Evolutionary conservation across 1,139 yeast genomes (phyloP).

Genomic region (Candida freyschussii): DNA sequence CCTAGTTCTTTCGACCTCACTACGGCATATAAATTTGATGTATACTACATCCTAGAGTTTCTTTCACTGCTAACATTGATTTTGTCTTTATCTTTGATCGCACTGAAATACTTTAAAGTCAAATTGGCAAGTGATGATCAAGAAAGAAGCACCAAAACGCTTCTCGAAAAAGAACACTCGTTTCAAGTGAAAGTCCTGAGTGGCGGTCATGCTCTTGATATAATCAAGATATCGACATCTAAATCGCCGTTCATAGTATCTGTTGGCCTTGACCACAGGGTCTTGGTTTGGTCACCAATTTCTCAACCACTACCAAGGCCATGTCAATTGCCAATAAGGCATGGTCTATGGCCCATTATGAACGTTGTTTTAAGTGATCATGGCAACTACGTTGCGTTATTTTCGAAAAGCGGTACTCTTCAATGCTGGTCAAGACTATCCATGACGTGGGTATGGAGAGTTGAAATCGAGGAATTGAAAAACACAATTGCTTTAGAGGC

Average conservation of each 20-base stretch:
- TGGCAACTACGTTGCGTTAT: constrained; percentile 55
- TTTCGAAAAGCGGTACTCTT: constrained; percentile 46
- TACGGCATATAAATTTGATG: constrained; percentile 34
- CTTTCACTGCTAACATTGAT: constrained; percentile 38
- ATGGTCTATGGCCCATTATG: constrained; percentile 65
- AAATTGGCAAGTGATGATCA: constrained; percentile 13
- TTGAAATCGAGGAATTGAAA: constrained; percentile 29
- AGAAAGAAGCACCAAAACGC: constrained; percentile 10
- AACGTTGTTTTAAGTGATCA: constrained; percentile 55
- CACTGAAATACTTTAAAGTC: constrained; percentile 17
- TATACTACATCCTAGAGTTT: constrained; percentile 41
- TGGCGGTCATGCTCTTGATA: constrained; percentile 58
- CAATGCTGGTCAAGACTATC: constrained; percentile 56
- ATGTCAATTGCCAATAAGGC: constrained; percentile 37
- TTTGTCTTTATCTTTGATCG: constrained; percentile 25
- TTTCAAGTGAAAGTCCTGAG: constrained; percentile 39
- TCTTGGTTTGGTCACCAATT: constrained; percentile 72
- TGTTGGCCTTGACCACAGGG: constrained; percentile 67
- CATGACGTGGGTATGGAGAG: constrained; percentile 52
- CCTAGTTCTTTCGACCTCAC: constrained; percentile 17
- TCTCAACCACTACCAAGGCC: constrained; percentile 41
- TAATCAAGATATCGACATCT: constrained; percentile 54
- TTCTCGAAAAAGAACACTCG: constrained; percentile 15
- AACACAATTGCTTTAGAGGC: constrained; percentile 45
- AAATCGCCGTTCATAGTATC: constrained; percentile 57